Evolutionary conservation across 345 rosid genomes (phyloP), one percentile per base, ranked within the genome.

Genomic region (Dipteronia sinensis): DNA sequence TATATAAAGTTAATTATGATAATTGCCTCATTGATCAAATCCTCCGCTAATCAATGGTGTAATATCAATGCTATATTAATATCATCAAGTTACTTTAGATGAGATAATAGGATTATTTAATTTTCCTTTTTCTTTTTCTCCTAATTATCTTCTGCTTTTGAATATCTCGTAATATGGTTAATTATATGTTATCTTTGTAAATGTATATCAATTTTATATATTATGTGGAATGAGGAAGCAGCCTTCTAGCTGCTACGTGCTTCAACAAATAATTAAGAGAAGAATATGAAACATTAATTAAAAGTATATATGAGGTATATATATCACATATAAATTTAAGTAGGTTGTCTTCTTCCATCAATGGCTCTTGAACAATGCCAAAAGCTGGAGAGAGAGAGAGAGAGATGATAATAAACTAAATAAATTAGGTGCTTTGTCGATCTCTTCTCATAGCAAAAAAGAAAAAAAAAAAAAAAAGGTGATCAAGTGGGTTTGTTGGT

Each of bases 61-160:
- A 27, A 23, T 62, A 6, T 65, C 20, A 64, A 19, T 59, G 25
- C 25, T 59, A 53, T 16, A 53, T 16, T 19, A 4, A 47, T 71
- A 73, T 53, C 74, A 47, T 65, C 66, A 67, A 71, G 65, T 74
- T 53, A 51, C 82, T 76, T 85, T 82, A 83, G 86, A 68, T 66
- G 74, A 81, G 78, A 79, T 86, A 88, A 79, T 86, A 88, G 90
- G 83, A 76, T 72, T 67, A 77, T 29, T 34, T 34, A 34, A 34
- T 34, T 71, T 75, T 56, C 16, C 0, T 10, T 17, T 59, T 63
- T 65, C 16, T 0, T 10, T 46, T 46, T 4, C n/a, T 53, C 7
- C n/a, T 53, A 4, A 3, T 15, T 16, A 51, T 17, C 23, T 46
- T 69, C 38, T 69, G 4, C n/a, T 75, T 38, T 56, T 47, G 7